Percentiles rank a stretch among this genome's conserved stretches.
These are phyloP conservation scores for Hirschioporus abietinus DNA, from an alignment of 768 basidiomycete genomes.

Conservation along the genomic window DNA sequence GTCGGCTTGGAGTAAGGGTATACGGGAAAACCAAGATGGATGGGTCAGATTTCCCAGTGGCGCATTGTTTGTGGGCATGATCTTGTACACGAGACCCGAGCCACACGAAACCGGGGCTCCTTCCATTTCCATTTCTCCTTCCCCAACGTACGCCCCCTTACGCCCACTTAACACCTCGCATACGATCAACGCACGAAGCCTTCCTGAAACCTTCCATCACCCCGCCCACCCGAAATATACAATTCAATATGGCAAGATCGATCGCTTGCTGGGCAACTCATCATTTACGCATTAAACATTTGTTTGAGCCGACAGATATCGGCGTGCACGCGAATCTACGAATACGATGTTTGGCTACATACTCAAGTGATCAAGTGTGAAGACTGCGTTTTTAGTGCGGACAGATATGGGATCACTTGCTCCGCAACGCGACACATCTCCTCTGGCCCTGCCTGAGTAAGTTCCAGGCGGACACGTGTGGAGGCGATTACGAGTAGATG, in stretches of 20 bases:
- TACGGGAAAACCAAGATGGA: background rate
- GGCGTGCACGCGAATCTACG: too few species aligned
- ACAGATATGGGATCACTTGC: background rate
- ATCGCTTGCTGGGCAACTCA: background rate
- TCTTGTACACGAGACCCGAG: background rate
- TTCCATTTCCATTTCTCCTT: background rate
- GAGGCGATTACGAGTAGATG: background rate
- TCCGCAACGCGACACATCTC: background rate
- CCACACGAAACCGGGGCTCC: background rate
- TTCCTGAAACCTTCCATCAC: background rate
- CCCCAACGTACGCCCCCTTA: background rate
- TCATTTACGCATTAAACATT: background rate
- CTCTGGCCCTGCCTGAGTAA: background rate
- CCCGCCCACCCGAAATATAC: background rate
- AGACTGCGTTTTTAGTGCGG: background rate
- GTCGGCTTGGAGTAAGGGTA: background rate
- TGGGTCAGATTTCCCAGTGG: background rate
- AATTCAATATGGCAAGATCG: background rate
- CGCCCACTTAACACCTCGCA: background rate
- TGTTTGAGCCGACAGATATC: too few species aligned
- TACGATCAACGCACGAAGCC: background rate
- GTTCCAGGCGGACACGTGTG: background rate
- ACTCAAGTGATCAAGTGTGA: background rate
- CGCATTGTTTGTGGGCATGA: background rate
- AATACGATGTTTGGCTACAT: background rate